phyloP scores from a whole-genome alignment of 1,284 basidiomycete genomes.

The Boletus semigastroideus region DNA sequence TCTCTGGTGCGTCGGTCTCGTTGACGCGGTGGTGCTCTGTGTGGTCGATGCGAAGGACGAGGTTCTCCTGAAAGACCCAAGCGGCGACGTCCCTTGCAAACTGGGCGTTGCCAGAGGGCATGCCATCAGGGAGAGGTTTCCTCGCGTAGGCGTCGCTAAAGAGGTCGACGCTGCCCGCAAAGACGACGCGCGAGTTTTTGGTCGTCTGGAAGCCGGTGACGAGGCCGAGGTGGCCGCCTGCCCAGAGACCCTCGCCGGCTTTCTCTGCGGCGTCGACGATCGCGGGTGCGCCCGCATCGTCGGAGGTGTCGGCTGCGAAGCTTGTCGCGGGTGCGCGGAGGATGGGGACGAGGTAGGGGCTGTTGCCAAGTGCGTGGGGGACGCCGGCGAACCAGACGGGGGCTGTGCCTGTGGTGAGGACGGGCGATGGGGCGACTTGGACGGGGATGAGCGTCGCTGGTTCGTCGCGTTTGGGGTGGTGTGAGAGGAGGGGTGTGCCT shows the following conservation, averaged over 20 bases:
- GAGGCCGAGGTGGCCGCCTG: slow-evolving; percentile 72
- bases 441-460: slow-evolving; percentile 63
- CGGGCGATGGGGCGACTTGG: slow-evolving; percentile 38
- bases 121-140: slow-evolving; percentile 57
- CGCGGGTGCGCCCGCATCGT: slow-evolving; percentile 55
- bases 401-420: slow-evolving; percentile 48
- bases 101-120: slow-evolving; percentile 70
- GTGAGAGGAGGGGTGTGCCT: slow-evolving; percentile 69
- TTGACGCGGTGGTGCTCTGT: slow-evolving; percentile 74
- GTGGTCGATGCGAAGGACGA: slow-evolving; percentile 77
- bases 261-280: slow-evolving; percentile 67
- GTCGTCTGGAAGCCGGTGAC: slow-evolving; percentile 89
- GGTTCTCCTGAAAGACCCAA: slow-evolving; percentile 91
- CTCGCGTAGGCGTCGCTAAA: slow-evolving; percentile 72
- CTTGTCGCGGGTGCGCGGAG: slow-evolving; percentile 75
- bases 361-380: slow-evolving; percentile 72
- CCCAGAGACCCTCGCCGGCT: slow-evolving; percentile 75
- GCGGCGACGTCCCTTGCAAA: slow-evolving; percentile 75
- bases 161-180: slow-evolving; percentile 79
- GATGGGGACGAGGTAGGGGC: slow-evolving; percentile 83
- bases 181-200: slow-evolving; percentile 76
- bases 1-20: slow-evolving; percentile 54
- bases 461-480: slow-evolving; percentile 67
- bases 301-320: slow-evolving; percentile 64
- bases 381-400: slow-evolving; percentile 79